Conservation (phyloP, 2,329 filamentous ascomycete species). For the Cyphellophora attinorum region DNA sequence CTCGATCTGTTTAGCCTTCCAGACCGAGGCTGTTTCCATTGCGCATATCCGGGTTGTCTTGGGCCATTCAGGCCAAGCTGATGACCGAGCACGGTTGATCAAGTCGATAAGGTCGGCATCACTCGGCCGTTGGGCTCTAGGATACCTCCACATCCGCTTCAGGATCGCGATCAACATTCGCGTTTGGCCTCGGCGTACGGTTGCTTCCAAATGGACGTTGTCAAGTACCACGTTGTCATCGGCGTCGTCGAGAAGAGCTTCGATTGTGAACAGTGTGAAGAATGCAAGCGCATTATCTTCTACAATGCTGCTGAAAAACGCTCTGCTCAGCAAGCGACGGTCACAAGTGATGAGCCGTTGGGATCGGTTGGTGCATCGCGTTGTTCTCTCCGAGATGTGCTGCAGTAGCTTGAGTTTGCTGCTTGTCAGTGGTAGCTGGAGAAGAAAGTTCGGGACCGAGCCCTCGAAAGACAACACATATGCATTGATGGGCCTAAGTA, state of each 20-base stretch:
- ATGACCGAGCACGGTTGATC: background rate
- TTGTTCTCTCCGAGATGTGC: background rate
- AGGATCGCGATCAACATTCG: background rate
- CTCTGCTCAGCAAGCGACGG: background rate
- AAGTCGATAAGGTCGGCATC: slow-evolving; percentile 1
- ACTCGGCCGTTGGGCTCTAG: background rate
- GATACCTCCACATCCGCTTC: background rate
- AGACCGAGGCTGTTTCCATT: slow-evolving; percentile 1
- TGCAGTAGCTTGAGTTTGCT: background rate
- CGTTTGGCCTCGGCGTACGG: background rate
- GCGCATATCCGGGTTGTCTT: slow-evolving; percentile 1
- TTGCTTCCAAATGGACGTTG: background rate
- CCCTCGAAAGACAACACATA: background rate
- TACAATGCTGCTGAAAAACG: background rate
- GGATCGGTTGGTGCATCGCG: background rate
- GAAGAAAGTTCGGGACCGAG: background rate
- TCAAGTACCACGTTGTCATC: background rate
- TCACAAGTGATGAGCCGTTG: background rate
- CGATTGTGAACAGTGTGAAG: background rate
- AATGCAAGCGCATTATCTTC: background rate
- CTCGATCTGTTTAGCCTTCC: slow-evolving; percentile 1
- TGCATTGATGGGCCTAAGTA: background rate
- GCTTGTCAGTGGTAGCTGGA: slow-evolving; percentile 1
- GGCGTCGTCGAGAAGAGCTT: background rate
- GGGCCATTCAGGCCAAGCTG: background rate